Conservation (phyloP, 305 asterid genomes). For the Fraxinus floribunda region DNA sequence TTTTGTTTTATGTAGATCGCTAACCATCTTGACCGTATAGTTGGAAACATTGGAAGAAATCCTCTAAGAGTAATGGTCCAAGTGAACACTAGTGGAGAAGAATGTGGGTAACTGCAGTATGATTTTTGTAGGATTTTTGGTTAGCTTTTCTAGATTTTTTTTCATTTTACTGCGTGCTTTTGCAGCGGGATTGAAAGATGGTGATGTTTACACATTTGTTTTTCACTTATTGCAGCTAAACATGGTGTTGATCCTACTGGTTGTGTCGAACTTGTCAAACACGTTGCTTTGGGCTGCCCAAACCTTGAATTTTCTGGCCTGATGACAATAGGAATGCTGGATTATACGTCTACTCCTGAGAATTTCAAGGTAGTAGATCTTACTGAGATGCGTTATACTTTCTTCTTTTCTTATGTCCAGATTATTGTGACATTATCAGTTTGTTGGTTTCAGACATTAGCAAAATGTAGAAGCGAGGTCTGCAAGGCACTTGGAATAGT, state of each 20-base stretch:
- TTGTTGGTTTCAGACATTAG: slow-evolving; percentile 59
- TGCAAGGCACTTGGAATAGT: slow-evolving; percentile 70
- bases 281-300: slow-evolving; percentile 61
- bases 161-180: background rate
- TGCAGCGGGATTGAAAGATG: slow-evolving; percentile 9
- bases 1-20: slow-evolving; percentile 57
- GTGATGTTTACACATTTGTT: background rate
- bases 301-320: slow-evolving; percentile 85
- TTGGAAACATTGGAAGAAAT: slow-evolving; percentile 72
- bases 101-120: slow-evolving; percentile 66
- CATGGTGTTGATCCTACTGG: slow-evolving; percentile 73
- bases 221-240: slow-evolving; percentile 62
- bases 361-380: slow-evolving; percentile 71
- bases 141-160: background rate
- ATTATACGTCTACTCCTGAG: slow-evolving; percentile 93
- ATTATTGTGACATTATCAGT: slow-evolving; percentile 19
- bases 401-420: background rate
- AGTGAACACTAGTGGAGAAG: slow-evolving; percentile 98
- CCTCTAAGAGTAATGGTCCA: slow-evolving; percentile 85
- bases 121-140: slow-evolving; percentile 16
- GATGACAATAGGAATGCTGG: slow-evolving; percentile 97
- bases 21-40: slow-evolving; percentile 70
- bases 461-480: slow-evolving; percentile 72
- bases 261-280: slow-evolving; percentile 71
- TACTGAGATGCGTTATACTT: background rate